A percentile compares a stretch with the other conserved stretches of the same genome.
phyloP scores from a whole-genome alignment of 2,329 filamentous ascomycete genomes.

The Ilyonectria mors-panacis region DNA sequence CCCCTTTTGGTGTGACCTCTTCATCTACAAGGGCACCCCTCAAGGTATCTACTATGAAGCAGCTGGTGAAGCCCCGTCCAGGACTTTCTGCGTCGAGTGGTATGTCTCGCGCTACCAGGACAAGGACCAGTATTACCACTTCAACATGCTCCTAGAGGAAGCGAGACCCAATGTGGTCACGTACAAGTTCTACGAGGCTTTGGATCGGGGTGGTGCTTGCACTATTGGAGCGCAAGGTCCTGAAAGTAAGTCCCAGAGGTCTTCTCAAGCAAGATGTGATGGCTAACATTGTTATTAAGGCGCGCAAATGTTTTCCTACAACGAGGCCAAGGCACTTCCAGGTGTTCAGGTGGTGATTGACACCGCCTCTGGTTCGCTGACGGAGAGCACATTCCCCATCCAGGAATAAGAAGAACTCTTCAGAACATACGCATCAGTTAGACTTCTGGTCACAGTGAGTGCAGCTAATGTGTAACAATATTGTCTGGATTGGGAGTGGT shows the following conservation, averaged over 20 bases:
- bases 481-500: no score
- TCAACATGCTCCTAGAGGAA: conserved; percentile 12
- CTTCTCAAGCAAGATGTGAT: background rate
- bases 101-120: conserved; percentile 12
- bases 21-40: conserved; percentile 16
- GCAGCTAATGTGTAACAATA: no score
- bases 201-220: conserved; percentile 7
- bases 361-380: background rate
- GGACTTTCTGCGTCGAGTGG: conserved; percentile 13
- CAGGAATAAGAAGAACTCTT: background rate
- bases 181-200: conserved; percentile 16
- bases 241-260: background rate
- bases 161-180: conserved; percentile 6
- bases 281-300: background rate
- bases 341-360: conserved; percentile 16
- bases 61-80: conserved; percentile 10
- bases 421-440: background rate
- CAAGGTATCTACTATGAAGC: conserved; percentile 13
- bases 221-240: conserved; percentile 11
- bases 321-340: conserved; percentile 1
- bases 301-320: conserved; percentile 7
- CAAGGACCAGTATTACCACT: conserved; percentile 14
- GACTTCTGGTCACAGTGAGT: no score
- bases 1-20: conserved; percentile 25
- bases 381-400: conserved; percentile 5